Evolutionary conservation across 2,329 filamentous ascomycete species (phyloP), one percentile per base, ranked within the genome.

Genomic region (Ambrosiella xylebori): DNA sequence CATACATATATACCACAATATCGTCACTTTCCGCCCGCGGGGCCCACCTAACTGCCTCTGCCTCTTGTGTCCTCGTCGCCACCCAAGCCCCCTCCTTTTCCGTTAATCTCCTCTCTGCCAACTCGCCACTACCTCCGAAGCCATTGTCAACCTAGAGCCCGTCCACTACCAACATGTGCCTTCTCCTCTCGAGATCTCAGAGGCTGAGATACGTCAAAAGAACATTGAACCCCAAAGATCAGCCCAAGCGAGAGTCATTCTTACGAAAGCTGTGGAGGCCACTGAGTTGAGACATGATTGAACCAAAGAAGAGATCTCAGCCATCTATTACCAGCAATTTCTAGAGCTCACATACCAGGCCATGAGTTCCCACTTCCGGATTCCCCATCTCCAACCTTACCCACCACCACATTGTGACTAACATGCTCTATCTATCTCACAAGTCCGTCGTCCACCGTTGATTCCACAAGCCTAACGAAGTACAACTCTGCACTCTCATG

Each of bases 401-500:
- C 39, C 7, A 13, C 39, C 39, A 40, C 7, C 39, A 7, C 39
- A 40, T 40, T 7, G 13, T 5, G 13, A 45, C 6, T 7, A 45
- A 7, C 13, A 45, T 7, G 12, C 7, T 15, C 5, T 15, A 47
- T 15, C 3, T 6, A 41, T 41, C 44, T 51, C 2, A 51, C 19
- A 27, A 51, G 88, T 82, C 80, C 63, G 79, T 77, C 40, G 73
- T 95, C 59, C 89, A 95, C 71, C 83, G 88, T 51, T 84, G 85
- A 64, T 94, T 94, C 74, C 89, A 95, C 71, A 79, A 86, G 66
- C 86, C 89, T 6, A 76, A 82, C 52, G 83, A 87, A 36, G 87
- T 95, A 62, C 89, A 95, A 71, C 85, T 95, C 71, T 95, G 89
- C 74, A 95, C 89, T 0, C 76, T 95, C 60, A 94, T 95, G 86